These are phyloP conservation scores for Zea mays DNA, from an alignment of 176 grass and related monocot species.

Conservation along the genomic window DNA sequence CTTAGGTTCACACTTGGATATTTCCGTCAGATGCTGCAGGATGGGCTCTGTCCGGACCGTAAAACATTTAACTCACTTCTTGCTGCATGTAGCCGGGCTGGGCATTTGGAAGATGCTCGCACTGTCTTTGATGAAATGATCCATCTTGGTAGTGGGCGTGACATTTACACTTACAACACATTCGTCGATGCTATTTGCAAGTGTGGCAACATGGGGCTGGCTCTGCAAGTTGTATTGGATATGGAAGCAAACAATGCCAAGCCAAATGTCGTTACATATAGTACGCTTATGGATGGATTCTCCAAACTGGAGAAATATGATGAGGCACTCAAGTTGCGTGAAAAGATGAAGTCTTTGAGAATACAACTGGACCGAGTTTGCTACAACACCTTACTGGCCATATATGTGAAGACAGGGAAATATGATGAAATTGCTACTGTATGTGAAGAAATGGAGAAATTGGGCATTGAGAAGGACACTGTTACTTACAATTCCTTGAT, in stretches of 20 bases:
- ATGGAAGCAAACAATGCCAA: constrained; percentile 72
- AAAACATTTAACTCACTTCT: constrained; percentile 99
- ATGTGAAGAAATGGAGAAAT: constrained; percentile 81
- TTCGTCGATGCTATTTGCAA: constrained; percentile 98
- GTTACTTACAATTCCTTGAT: constrained; percentile 98
- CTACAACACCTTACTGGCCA: constrained; percentile 91
- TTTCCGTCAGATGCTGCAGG: constrained; percentile 86
- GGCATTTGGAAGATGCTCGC: constrained; percentile 79
- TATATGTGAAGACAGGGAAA: constrained; percentile 84
- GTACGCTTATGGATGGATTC: constrained; percentile 95
- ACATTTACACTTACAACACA: constrained; percentile 99
- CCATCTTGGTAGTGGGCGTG: constrained; percentile 75
- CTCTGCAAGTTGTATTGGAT: constrained; percentile 66
- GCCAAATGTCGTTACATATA: constrained; percentile 96
- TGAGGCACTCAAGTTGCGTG: constrained; percentile 70
- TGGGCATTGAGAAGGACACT: constrained; percentile 84
- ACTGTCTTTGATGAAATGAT: constrained; percentile 96
- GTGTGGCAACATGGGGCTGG: constrained; percentile 92
- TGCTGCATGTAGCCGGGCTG: constrained; percentile 79
- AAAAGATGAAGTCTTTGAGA: constrained; percentile 82
- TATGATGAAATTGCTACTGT: constrained; percentile 79
- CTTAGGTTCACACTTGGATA: constrained; percentile 72
- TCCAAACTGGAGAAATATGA: constrained; percentile 94
- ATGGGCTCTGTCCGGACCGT: constrained; percentile 78
- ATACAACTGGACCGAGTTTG: constrained; percentile 82